Evolutionary conservation across 768 basidiomycete genomes (phyloP), one percentile per base, ranked within the genome.

Genomic region (Zangia roseola): DNA sequence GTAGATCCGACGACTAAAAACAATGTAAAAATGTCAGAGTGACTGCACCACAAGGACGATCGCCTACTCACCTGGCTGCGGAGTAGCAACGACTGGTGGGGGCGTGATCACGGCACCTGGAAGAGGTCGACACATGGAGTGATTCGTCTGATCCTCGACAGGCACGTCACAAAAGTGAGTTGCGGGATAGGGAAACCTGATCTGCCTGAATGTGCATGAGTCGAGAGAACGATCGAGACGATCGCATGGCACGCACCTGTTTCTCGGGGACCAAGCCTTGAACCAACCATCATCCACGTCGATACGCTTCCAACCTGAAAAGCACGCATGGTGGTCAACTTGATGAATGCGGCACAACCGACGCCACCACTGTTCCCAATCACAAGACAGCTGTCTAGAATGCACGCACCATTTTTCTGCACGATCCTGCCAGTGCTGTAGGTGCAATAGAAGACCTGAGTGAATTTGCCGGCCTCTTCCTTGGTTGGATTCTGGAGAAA

Each of bases 301-400:
- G 17, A 77, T 65, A 10, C 74, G 69, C 56, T 77, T 79, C 76
- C 76, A 78, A 7, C 76, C 76, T 78, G 34, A 8, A 40, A 36
- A 12, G 12, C n/a, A n/a, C n/a, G 5, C 2, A 36, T 52, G 23
- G 53, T 37, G 7, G 7, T 12, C 13, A 40, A 23, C n/a, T 16
- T 21, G 10, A 12, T 36, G 47, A 28, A 43, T 9, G 7, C 6
- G 35, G 37, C 14, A 10, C 25, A 31, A 4, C 19, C 24, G 30
- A 2, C 2, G 30, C 12, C 30, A 13, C 30, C n/a, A n/a, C n/a
- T n/a, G n/a, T n/a, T n/a, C n/a, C n/a, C n/a, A n/a, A n/a, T n/a
- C n/a, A n/a, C n/a, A n/a, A n/a, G n/a, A n/a, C n/a, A n/a, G n/a
- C n/a, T n/a, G n/a, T n/a, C n/a, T n/a, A n/a, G 26, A 28, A 28